These are phyloP conservation scores for Plasmodium gonderi DNA, from an alignment of 169 alveolate species.

Conservation along the genomic window DNA sequence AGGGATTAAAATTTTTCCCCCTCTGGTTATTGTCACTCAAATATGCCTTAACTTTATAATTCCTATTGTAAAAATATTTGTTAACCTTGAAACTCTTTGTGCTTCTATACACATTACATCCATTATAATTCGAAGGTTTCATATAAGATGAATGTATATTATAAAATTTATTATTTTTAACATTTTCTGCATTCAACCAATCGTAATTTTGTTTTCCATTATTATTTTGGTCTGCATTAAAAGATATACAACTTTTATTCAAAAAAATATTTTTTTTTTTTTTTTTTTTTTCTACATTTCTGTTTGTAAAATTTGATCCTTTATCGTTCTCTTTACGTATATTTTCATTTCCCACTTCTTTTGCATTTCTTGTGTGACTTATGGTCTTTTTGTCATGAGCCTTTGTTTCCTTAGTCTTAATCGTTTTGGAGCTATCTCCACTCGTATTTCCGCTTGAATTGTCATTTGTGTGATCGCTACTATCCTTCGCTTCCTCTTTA, in stretches of 20 bases:
- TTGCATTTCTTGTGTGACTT: neutral
- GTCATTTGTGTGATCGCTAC: neutral
- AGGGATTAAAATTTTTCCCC: conserved; percentile 9
- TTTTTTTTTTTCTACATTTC: conserved; percentile 2
- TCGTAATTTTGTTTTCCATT: neutral
- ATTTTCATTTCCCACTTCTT: neutral
- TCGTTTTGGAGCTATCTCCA: neutral
- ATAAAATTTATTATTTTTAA: conserved; percentile 2
- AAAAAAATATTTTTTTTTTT: conserved; percentile 33
- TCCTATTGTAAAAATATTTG: conserved; percentile 30
- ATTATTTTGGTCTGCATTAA: conserved; percentile 2
- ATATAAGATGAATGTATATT: neutral
- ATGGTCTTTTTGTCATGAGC: neutral
- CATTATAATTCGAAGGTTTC: conserved; percentile 32
- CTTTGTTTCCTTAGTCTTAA: neutral
- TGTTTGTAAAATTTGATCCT: conserved; percentile 11
- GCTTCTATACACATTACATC: conserved; percentile 1
- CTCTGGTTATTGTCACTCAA: conserved; percentile 17
- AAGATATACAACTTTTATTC: conserved; percentile 9
- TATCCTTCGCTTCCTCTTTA: neutral
- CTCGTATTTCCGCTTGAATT: neutral
- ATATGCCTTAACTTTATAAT: conserved; percentile 28
- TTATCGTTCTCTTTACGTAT: neutral
- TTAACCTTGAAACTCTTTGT: conserved; percentile 9
- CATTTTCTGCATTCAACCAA: neutral